Conservation (phyloP, 805 yeast species). For the Ogataea trehaloabstinens region DNA sequence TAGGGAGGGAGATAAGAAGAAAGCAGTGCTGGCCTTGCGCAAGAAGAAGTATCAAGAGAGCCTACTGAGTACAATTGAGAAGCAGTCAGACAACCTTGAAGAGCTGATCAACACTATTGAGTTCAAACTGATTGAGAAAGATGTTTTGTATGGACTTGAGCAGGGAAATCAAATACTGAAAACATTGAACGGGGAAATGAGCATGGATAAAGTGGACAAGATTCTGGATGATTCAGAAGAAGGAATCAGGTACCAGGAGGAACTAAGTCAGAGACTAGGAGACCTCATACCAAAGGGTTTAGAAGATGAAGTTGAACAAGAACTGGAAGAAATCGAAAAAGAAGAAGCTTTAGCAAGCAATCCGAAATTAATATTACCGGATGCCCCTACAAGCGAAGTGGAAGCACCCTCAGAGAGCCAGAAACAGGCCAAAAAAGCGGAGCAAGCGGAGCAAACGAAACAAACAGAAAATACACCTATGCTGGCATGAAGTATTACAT, state of each 20-base stretch:
- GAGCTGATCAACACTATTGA: slow-evolving; percentile 77
- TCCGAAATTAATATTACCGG: slow-evolving; percentile 13
- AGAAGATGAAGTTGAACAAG: slow-evolving; percentile 67
- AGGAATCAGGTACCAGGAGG: slow-evolving; percentile 75
- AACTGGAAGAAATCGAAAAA: slow-evolving; percentile 48
- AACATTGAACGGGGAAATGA: slow-evolving; percentile 75
- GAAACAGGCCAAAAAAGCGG: background rate
- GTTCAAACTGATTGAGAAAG: slow-evolving; percentile 84
- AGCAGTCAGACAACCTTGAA: slow-evolving; percentile 78
- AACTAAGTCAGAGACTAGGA: slow-evolving; percentile 56
- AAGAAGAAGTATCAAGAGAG: slow-evolving; percentile 80
- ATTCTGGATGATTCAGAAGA: slow-evolving; percentile 84
- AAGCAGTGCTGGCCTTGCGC: slow-evolving; percentile 69
- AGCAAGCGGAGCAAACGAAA: background rate
- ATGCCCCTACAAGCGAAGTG: slow-evolving; percentile 25
- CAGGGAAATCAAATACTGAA: slow-evolving; percentile 78
- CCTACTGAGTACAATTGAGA: slow-evolving; percentile 65
- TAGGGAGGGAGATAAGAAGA: slow-evolving; percentile 48
- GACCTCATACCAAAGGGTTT: slow-evolving; percentile 40
- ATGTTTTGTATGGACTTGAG: slow-evolving; percentile 74
- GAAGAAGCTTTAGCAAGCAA: slow-evolving; percentile 34
- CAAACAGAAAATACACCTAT: slow-evolving; percentile 1
- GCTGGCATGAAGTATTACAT: slow-evolving; percentile 1
- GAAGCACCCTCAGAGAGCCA: too few species aligned
- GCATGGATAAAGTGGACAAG: slow-evolving; percentile 72